Evolutionary conservation across 2,329 filamentous ascomycete species (phyloP).

Genomic region (Aspergillaceae sp.): DNA sequence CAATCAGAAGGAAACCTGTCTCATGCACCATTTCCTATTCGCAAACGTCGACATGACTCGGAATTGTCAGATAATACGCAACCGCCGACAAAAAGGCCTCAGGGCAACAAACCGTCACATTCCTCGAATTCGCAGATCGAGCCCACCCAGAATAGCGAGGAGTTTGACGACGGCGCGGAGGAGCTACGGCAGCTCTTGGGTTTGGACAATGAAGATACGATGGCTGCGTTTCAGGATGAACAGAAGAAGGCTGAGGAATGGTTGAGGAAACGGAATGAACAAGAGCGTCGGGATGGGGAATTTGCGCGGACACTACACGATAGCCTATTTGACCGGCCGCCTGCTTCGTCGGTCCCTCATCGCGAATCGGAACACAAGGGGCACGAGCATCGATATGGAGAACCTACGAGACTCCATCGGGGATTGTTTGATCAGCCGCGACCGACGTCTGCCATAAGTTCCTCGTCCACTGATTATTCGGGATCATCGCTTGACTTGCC

Average conservation of each 20-base stretch:
- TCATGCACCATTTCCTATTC: conserved; percentile 1
- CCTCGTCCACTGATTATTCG: conserved; percentile 3
- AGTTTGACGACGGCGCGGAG: neutral
- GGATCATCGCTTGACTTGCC: conserved; percentile 2
- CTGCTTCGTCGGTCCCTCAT: too few species aligned
- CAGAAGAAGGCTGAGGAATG: conserved; percentile 23
- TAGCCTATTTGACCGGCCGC: conserved; percentile 11
- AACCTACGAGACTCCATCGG: neutral
- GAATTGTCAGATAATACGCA: conserved; percentile 6
- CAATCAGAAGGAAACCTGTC: neutral
- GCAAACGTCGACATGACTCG: conserved; percentile 10
- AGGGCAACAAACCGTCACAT: neutral
- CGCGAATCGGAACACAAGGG: neutral
- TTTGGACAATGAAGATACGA: conserved; percentile 15
- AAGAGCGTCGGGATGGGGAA: conserved; percentile 31
- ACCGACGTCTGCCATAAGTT: conserved; percentile 3
- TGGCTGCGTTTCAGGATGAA: conserved; percentile 21
- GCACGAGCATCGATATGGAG: neutral
- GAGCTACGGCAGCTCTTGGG: conserved; percentile 18
- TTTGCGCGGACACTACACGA: conserved; percentile 31
- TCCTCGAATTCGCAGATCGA: neutral
- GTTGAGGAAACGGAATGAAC: conserved; percentile 21
- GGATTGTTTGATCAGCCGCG: neutral
- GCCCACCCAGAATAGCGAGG: neutral
- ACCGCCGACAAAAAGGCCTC: conserved; percentile 6